phyloP scores from a whole-genome alignment of 495 filamentous ascomycete genomes.

The Penicillium paradoxum region DNA sequence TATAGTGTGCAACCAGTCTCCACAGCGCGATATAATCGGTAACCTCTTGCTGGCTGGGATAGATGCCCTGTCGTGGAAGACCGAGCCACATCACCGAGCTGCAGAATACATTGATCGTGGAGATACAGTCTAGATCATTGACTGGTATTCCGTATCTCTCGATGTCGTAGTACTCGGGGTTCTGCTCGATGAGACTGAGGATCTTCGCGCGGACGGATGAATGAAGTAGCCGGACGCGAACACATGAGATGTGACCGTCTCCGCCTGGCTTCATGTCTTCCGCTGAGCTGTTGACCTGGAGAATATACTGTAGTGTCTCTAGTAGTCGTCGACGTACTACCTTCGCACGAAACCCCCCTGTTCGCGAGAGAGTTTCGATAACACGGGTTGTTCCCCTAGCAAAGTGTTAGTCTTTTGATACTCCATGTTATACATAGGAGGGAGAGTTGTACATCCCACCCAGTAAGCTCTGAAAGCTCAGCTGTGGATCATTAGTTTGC shows the following conservation, averaged over 20 bases:
- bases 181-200: slow-evolving; percentile 47
- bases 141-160: slow-evolving; percentile 60
- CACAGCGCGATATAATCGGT: slow-evolving; percentile 69
- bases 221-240: slow-evolving; percentile 73
- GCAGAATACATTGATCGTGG: slow-evolving; percentile 65
- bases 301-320: slow-evolving; percentile 72
- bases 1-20: slow-evolving; percentile 67
- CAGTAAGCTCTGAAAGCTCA: slow-evolving; percentile 38
- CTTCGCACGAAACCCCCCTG: slow-evolving; percentile 70
- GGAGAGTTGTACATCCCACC: slow-evolving; percentile 35
- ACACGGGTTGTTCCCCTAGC: slow-evolving; percentile 51
- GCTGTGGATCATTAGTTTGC: slow-evolving; percentile 12
- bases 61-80: slow-evolving; percentile 70
- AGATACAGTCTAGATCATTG: slow-evolving; percentile 70
- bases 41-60: slow-evolving; percentile 55
- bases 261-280: slow-evolving; percentile 65
- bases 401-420: slow-evolving; percentile 8
- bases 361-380: slow-evolving; percentile 70
- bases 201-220: slow-evolving; percentile 65
- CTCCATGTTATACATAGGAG: background rate
- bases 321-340: slow-evolving; percentile 65
- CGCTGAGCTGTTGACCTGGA: slow-evolving; percentile 61
- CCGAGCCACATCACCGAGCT: slow-evolving; percentile 61
- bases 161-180: slow-evolving; percentile 60
- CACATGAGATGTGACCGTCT: slow-evolving; percentile 58